Percentiles rank a stretch among this genome's conserved stretches.
phyloP scores from a whole-genome alignment of 2,329 filamentous ascomycete species.

The Ophiosphaerella korrae region DNA sequence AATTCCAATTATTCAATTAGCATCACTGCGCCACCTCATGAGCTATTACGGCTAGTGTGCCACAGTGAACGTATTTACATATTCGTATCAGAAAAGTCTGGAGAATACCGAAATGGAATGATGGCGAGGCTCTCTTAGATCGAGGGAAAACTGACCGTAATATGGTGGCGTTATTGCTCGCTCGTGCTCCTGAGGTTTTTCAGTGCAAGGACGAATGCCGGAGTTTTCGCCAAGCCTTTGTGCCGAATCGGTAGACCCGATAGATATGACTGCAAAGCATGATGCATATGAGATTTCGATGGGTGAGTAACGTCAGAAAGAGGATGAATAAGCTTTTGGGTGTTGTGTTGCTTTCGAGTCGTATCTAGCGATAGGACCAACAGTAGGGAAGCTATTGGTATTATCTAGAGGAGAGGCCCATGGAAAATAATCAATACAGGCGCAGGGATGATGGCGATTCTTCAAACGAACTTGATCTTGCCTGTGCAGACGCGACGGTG shows the following conservation, averaged over 20 bases:
- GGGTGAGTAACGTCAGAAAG: constrained; percentile 17
- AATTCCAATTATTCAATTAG: constrained; percentile 1
- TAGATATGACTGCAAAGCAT: constrained; percentile 14
- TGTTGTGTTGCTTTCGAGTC: not conserved
- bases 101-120: constrained; percentile 14
- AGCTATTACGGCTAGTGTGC: constrained; percentile 11
- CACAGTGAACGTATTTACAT: constrained; percentile 13
- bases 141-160: constrained; percentile 5
- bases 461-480: constrained; percentile 24
- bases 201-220: constrained; percentile 8
- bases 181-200: no score
- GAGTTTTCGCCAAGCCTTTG: constrained; percentile 19
- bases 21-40: constrained; percentile 19
- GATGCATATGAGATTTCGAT: constrained; percentile 15
- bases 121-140: constrained; percentile 12
- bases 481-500: constrained; percentile 15
- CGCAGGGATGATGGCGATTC: constrained; percentile 16
- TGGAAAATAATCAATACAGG: constrained; percentile 23
- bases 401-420: not conserved
- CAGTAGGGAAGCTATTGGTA: no score
- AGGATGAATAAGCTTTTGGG: constrained; percentile 6
- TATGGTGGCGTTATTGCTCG: no score
- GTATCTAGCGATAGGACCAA: no score
- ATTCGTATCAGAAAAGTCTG: constrained; percentile 21
- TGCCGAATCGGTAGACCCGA: constrained; percentile 14